Evolutionary conservation across 2,329 filamentous ascomycete genomes (phyloP), one percentile per base, ranked within the genome.

Genomic region (Ophiostoma sp.): DNA sequence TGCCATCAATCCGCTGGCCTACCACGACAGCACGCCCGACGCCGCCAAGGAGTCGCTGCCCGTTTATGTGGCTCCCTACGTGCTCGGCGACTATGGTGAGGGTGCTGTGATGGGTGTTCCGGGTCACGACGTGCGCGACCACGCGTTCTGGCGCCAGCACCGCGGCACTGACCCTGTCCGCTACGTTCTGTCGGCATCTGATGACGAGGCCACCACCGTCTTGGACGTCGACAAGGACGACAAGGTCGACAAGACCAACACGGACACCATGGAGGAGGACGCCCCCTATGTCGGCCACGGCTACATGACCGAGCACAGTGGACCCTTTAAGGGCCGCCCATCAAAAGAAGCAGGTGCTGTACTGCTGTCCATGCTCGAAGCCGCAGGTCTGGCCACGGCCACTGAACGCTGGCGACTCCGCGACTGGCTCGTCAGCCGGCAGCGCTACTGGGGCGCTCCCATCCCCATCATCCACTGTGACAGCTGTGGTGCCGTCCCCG

Each of bases 51-150:
- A 86, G 76, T 85, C 87, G 8, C 77, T 97, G 5, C 93, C 94
- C 0, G 86, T 97, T 5, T 97, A 92, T 78, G 92, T 93, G 28
- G 93, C 94, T 11, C 91, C 93, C 0, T 97, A 97, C 79, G 94
- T 97, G 12, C 85, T 97, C 5, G 92, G 91, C 33, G 92, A 94
- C 78, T 96, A 97, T 77, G 93, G 94, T 19, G 92, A 94, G 76
- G 94, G 94, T 0, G 94, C 94, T 11, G 92, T 97, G 1, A 97
- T 97, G 94, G 94, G 94, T 59, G 94, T 97, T 8, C 94, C 94
- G 0, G 94, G 91, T 1, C 94, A 97, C 79, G 94, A 97, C 80
- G 79, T 86, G 4, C 88, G 93, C 70, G 94, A 97, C 77, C 86
- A 92, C 81, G 87, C 88, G 1, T 97, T 97, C 80, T 97, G 93